phyloP scores from a whole-genome alignment of 164 flowering plant species.

The Protea cynaroides region DNA sequence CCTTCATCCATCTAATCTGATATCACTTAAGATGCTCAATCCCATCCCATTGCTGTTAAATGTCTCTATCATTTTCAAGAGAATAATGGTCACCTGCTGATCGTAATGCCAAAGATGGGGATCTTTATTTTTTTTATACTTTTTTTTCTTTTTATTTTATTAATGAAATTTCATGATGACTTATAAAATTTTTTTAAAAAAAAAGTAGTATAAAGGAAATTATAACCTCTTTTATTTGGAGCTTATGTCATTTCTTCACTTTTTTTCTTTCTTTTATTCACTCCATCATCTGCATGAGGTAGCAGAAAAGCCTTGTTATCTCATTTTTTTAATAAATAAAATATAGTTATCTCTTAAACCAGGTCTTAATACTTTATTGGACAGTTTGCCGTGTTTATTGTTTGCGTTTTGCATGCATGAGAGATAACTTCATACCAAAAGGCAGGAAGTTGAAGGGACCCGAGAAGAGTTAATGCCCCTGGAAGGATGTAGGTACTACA shows the following conservation, averaged over 20 bases:
- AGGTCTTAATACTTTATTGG: conserved; percentile 63
- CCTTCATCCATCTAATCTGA: no score
- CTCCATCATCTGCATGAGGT: not conserved
- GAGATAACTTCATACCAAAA: conserved; percentile 90
- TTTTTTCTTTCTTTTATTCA: not conserved
- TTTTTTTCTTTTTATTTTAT: no score
- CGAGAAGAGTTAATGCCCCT: conserved; percentile 91
- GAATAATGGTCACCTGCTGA: no score
- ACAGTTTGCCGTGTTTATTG: conserved; percentile 96
- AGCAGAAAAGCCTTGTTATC: not conserved
- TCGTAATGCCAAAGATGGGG: no score
- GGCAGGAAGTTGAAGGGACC: conserved; percentile 79
- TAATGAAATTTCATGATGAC: no score
- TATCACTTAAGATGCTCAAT: no score
- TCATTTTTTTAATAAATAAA: conserved; percentile 20
- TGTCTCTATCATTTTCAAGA: no score
- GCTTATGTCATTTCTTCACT: not conserved
- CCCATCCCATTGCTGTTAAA: no score
- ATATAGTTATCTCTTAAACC: conserved; percentile 37
- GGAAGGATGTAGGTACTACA: conserved; percentile 80
- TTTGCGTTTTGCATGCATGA: conserved; percentile 74
- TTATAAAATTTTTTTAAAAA: no score
- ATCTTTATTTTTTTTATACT: no score
- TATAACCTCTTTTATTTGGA: no score
- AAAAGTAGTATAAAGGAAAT: no score